Conservation (phyloP, 345 rosid genomes). For the Conringia planisiliqua region DNA sequence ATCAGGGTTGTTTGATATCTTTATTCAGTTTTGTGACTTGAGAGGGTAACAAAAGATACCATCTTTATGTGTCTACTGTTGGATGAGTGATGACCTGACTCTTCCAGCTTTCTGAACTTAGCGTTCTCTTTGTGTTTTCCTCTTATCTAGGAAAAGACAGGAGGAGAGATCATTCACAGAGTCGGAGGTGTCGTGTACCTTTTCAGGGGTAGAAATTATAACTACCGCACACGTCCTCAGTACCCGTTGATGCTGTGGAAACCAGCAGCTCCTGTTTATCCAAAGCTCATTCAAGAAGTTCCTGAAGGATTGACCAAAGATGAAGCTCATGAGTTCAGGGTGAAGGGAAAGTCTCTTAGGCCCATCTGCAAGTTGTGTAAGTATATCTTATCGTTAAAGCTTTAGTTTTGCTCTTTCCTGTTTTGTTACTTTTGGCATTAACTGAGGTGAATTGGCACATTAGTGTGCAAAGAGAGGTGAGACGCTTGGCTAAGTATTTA, state of each 20-base stretch:
- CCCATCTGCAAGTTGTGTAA: conserved; percentile 86
- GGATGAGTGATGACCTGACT: not conserved
- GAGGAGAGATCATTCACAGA: conserved; percentile 76
- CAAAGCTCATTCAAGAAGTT: conserved; percentile 86
- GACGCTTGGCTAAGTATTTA: not conserved
- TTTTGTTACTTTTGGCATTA: not conserved
- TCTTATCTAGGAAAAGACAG: conserved; percentile 62
- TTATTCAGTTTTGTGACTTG: not conserved
- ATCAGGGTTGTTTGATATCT: not conserved
- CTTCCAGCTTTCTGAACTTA: not conserved
- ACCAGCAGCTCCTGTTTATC: conserved; percentile 97
- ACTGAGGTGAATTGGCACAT: not conserved
- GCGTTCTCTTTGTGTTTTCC: not conserved
- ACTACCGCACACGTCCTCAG: conserved; percentile 69
- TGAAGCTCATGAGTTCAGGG: conserved; percentile 62
- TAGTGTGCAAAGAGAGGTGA: not conserved
- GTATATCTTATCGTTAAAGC: not conserved
- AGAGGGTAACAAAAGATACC: not conserved
- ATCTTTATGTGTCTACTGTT: not conserved
- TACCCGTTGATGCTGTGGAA: conserved; percentile 94
- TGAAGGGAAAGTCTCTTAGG: conserved; percentile 67
- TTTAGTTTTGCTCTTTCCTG: not conserved
- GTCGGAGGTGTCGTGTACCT: conserved; percentile 80
- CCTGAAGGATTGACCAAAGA: conserved; percentile 78
- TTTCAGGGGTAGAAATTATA: conserved; percentile 89